Conservation (phyloP, 148 eudicot species). For the Salicornia ramosissima region DNA sequence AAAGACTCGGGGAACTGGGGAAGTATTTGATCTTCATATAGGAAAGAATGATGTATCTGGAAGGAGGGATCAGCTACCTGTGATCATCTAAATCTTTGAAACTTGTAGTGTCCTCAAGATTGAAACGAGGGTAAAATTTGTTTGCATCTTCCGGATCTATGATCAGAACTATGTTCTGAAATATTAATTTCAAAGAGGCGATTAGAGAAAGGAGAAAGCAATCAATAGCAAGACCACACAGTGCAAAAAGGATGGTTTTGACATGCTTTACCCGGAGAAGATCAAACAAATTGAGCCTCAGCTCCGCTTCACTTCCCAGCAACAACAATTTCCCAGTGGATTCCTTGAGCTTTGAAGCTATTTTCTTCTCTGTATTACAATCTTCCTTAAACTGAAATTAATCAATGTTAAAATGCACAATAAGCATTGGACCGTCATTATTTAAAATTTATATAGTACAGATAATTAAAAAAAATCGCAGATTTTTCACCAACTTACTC, state of each 20-base stretch:
- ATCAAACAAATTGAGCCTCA: conserved; percentile 68
- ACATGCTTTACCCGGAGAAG: conserved; percentile 54
- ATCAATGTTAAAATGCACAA: not conserved
- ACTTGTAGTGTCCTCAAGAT: conserved; percentile 89
- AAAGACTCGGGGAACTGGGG: not conserved
- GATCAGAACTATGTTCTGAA: conserved; percentile 77
- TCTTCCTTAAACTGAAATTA: conserved; percentile 77
- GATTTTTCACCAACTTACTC: not conserved
- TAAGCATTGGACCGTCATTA: not conserved
- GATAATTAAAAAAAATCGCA: no score
- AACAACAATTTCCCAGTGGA: conserved; percentile 52
- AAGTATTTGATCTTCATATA: not conserved
- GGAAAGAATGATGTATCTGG: not conserved
- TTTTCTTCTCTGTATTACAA: conserved; percentile 91
- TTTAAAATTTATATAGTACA: no score
- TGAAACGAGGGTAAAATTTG: conserved; percentile 90
- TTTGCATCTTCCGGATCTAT: conserved; percentile 84
- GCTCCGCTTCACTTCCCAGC: conserved; percentile 56
- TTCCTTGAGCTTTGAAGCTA: conserved; percentile 70
- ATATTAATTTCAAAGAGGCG: conserved; percentile 13
- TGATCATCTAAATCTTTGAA: conserved; percentile 79
- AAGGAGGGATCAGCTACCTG: conserved; percentile 41
- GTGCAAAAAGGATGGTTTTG: not conserved
- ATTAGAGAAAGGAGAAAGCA: not conserved
- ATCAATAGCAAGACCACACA: conserved; percentile 4